These are phyloP conservation scores for Pyricularia sp. DNA, from an alignment of 2,329 filamentous ascomycete genomes.

Conservation along the genomic window DNA sequence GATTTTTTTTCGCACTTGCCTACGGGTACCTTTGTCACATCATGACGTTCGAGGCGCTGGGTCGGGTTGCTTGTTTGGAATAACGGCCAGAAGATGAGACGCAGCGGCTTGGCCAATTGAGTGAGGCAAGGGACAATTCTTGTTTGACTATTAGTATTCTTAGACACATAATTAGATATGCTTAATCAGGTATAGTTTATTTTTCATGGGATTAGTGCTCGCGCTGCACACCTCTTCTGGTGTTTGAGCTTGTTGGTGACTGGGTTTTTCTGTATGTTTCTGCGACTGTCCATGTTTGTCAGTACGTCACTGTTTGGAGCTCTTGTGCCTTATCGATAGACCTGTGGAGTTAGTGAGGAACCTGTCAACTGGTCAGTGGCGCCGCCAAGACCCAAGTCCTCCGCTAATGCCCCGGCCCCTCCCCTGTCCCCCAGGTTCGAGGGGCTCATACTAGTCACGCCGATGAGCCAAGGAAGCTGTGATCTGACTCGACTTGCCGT, in stretches of 20 bases:
- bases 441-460: background rate
- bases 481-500: background rate
- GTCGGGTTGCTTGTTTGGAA: background rate
- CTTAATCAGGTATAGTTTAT: background rate
- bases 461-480: background rate
- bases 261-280: background rate
- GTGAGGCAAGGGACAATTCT: background rate
- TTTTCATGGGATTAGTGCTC: background rate
- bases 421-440: background rate
- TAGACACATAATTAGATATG: background rate
- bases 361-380: background rate
- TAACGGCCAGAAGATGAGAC: background rate
- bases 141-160: background rate
- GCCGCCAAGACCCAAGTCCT: background rate
- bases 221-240: background rate
- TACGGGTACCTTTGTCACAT: background rate
- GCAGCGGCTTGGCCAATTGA: background rate
- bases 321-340: slow-evolving; percentile 3
- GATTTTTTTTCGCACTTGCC: background rate
- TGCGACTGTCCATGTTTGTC: background rate
- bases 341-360: background rate
- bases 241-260: background rate
- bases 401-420: background rate
- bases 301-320: background rate
- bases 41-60: background rate